Conservation (phyloP, 257 asterid genomes). For the Eucommia ulmoides region DNA sequence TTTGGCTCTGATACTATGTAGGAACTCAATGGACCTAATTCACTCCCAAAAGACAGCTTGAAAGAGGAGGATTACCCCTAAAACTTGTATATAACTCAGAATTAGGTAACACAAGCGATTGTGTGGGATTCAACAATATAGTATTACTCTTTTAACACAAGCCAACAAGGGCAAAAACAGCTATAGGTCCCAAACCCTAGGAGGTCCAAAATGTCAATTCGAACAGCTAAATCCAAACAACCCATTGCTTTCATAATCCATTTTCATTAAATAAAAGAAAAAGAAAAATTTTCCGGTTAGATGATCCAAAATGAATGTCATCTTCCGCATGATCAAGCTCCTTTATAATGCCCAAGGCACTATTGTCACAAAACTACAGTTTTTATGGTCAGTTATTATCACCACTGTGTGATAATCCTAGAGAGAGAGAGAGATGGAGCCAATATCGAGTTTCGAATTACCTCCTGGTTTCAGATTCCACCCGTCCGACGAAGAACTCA, state of each 20-base stretch:
- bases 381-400: neutral
- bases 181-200: no score
- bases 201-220: neutral
- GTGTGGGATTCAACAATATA: no score
- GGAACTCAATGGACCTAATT: no score
- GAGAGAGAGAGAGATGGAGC: conserved; percentile 8
- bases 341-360: neutral
- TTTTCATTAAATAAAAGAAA: no score
- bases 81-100: no score
- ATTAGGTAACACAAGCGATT: no score
- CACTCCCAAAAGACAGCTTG: no score
- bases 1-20: no score
- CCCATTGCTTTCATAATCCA: neutral
- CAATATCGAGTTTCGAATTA: conserved; percentile 14
- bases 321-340: neutral
- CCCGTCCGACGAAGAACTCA: conserved; percentile 57
- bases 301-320: neutral
- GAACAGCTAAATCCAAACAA: neutral
- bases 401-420: neutral
- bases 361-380: neutral
- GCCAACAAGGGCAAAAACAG: no score
- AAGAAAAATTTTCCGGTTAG: neutral
- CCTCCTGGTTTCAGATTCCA: conserved; percentile 63
- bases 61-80: no score
- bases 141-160: no score